Evolutionary conservation across 164 flowering plant species (phyloP), one percentile per base, ranked within the genome.

Genomic region (Vitis amurensis): DNA sequence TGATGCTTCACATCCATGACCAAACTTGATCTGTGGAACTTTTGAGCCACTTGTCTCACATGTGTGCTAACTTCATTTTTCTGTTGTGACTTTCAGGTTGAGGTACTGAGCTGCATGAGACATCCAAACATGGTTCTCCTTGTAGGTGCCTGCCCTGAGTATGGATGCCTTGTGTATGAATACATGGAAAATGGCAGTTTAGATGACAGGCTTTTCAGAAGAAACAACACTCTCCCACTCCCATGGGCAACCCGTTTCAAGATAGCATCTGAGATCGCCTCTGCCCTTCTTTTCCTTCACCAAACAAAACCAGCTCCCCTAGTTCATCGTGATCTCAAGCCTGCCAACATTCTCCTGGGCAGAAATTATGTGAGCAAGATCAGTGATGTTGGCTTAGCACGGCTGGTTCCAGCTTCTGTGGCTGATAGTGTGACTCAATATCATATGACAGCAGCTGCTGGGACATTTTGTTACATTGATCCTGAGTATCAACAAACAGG

Each of bases 251-350:
- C 72, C 4, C 84, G 91, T 0, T 86, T 88, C 78, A 84, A 67
- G 68, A 78, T 88, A 16, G 83, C 91, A 11, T 70, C 86, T 27
- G 89, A 88, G 49, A 84, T 88, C 11, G 83, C 82, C 37, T 81
- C 83, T 8, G 87, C 76, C 11, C 91, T 88, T 51, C 78, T 76
- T 17, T 88, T 81, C 73, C 86, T 88, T 62, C 91, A 88, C 76
- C 78, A 83, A 58, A 61, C 72, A 30, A 83, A 82, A 55, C 91
- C 91, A 16, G 91, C 83, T 51, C 89, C 91, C 7, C 49, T 88
- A 8, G 91, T 88, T 49, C 91, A 88, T 53, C 86, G 91, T 3
- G 91, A 88, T 67, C 83, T 88, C n/a, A 88, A 88, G 79, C 91
- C 91, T 8, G 91, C 80, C 55, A 88, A 88, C 82, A 88, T 88